Base-by-base conservation (phyloP, 2,329 filamentous ascomycete species). In the Exophiala aquamarina region DNA sequence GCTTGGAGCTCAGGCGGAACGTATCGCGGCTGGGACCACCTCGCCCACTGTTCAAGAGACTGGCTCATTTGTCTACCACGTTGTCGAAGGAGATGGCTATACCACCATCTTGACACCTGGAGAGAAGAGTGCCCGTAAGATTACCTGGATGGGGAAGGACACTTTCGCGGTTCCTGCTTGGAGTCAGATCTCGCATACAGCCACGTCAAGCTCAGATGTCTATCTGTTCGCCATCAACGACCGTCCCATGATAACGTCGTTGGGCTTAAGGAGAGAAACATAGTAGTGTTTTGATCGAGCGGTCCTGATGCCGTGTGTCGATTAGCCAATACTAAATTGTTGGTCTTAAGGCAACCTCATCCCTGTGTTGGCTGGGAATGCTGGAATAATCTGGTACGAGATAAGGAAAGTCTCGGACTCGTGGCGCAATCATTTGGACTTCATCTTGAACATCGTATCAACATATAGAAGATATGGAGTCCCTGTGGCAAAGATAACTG, bases 101-200 rank as follows among this genome's bases (percentile, higher is more conserved):
- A 47, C 44, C 17, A 23, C 29, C 13, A 32, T 54, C 17, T 14
- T 26, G 3, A 23, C 32, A 8, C 32, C 32, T 6, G 17, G 17
- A 14, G 10, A 17, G 4, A 35, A 23, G 14, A 66, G 64, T 2
- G 70, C 63, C 0, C 61, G 44, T 3, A 40, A 13, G 10, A 56
- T 71, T 18, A 14, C 38, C 0, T 81, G 77, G 78, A 36, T 41
- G 17, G 69, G 70, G 40, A 71, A 74, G 2, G 78, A 81, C 57
- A 81, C 75, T 0, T 81, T 81, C 46, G 76, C 71, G 47, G 64
- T 81, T 13, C 77, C 77, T 0, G 59, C 75, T 0, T 81, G 78
- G 77, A 60, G 74, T 35, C 55, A 44, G 8, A 76, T 75, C 46
- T 65, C 75, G 54, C 75, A 78, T 54, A 68, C 69, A 42, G 70